Evolutionary conservation across 1,139 yeast genomes (phyloP).

Genomic region (Yamadazyma kanchanaburiensis): DNA sequence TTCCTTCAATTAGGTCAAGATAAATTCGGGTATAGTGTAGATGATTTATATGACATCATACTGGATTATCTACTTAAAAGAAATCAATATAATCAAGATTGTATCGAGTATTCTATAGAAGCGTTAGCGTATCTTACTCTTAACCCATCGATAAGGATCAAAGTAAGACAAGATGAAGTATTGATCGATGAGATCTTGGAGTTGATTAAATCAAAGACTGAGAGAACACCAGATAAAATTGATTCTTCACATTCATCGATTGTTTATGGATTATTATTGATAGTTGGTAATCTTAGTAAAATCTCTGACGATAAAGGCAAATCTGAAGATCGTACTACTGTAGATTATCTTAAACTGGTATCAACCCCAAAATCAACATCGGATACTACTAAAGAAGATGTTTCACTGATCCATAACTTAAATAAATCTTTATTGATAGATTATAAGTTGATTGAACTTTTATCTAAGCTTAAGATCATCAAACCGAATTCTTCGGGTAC

Average conservation of each 20-base stretch:
- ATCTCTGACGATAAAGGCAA: constrained; percentile 18
- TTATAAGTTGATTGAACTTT: constrained; percentile 22
- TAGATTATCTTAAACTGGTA: constrained; percentile 31
- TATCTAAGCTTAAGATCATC: constrained; percentile 24
- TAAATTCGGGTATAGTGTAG: constrained; percentile 18
- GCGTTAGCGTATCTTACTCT: constrained; percentile 47
- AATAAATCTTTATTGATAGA: constrained; percentile 25
- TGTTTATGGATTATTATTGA: constrained; percentile 36
- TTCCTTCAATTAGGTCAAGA: constrained; percentile 21
- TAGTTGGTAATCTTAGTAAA: constrained; percentile 35
- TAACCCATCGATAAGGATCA: constrained; percentile 26
- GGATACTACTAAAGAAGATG: constrained; percentile 20
- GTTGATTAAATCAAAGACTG: constrained; percentile 9
- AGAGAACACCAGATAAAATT: constrained; percentile 1
- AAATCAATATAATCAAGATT: constrained; percentile 3
- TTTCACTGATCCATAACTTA: constrained; percentile 25
- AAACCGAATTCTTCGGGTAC: constrained; percentile 10
- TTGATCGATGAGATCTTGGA: constrained; percentile 20
- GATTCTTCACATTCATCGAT: constrained; percentile 13
- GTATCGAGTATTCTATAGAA: constrained; percentile 30
- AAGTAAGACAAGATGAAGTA: constrained; percentile 30
- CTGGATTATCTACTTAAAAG: constrained; percentile 15
- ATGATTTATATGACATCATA: constrained; percentile 17
- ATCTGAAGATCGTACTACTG: constrained; percentile 14
- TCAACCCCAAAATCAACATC: constrained; percentile 22